phyloP scores from a whole-genome alignment of 2,329 filamentous ascomycete species.

The Pseudocercospora fijiensis region DNA sequence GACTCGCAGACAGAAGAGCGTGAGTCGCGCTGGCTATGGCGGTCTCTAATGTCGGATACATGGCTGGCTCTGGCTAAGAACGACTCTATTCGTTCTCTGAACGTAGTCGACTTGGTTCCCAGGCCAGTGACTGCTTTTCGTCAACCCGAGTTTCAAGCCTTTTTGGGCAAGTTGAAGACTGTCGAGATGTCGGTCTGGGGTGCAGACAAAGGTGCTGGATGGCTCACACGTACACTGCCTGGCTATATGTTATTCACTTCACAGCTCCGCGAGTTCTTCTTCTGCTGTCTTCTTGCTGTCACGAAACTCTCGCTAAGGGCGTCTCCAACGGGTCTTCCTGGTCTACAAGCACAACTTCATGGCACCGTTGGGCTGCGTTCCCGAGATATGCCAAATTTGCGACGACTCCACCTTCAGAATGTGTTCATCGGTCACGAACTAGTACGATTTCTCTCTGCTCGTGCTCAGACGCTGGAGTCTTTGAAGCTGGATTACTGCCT shows the following conservation, averaged over 20 bases:
- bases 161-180: background rate
- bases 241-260: conserved; percentile 9
- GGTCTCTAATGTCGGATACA: conserved; percentile 11
- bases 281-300: background rate
- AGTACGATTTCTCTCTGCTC: background rate
- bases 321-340: background rate
- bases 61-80: conserved; percentile 8
- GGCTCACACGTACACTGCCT: conserved; percentile 7
- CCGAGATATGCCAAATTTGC: conserved; percentile 3
- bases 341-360: background rate
- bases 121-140: conserved; percentile 5
- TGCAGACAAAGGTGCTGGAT: conserved; percentile 8
- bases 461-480: background rate
- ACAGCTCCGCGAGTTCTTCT: conserved; percentile 11
- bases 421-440: conserved; percentile 11
- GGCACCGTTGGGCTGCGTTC: background rate
- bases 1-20: background rate
- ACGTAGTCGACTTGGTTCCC: conserved; percentile 4
- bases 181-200: conserved; percentile 12
- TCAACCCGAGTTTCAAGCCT: background rate
- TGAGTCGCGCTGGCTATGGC: conserved; percentile 10
- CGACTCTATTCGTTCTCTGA: background rate
- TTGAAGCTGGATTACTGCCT: conserved; percentile 1
- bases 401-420: conserved; percentile 6
- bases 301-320: background rate